These are phyloP conservation scores for Candida verbasci DNA, from an alignment of 805 yeast species.

Conservation along the genomic window DNA sequence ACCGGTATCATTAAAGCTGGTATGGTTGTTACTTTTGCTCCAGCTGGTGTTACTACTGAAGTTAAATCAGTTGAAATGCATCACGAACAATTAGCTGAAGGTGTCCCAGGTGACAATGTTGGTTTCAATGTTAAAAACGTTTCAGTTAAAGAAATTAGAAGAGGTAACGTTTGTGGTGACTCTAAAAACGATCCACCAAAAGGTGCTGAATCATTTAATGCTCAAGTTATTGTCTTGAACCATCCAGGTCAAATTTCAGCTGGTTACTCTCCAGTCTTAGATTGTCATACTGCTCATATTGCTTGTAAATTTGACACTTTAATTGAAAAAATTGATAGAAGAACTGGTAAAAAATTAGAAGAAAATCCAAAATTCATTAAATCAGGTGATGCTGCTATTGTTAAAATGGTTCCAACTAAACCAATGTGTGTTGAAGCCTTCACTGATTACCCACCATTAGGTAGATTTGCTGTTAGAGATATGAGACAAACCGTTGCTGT, in stretches of 20 bases:
- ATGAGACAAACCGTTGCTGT: constrained; percentile 99
- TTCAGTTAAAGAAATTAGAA: constrained; percentile 82
- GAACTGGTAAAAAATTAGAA: constrained; percentile 41
- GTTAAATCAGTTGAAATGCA: constrained; percentile 64
- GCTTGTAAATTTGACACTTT: constrained; percentile 83
- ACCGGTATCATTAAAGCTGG: constrained; percentile 90
- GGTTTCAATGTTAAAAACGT: constrained; percentile 90
- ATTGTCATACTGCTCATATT: constrained; percentile 91
- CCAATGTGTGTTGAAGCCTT: constrained; percentile 43
- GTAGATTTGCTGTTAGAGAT: constrained; percentile 80
- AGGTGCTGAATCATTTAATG: constrained; percentile 75
- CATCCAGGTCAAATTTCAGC: constrained; percentile 90
- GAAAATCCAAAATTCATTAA: constrained; percentile 31
- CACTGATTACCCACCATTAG: constrained; percentile 44
- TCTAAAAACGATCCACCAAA: constrained; percentile 84
- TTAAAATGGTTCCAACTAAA: constrained; percentile 40
- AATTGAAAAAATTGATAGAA: constrained; percentile 82
- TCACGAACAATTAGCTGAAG: constrained; percentile 75
- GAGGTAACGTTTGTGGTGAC: constrained; percentile 93
- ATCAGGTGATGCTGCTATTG: constrained; percentile 38
- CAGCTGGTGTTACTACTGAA: constrained; percentile 86
- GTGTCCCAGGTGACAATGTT: constrained; percentile 88
- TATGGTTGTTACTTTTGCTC: constrained; percentile 86
- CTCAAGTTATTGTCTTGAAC: constrained; percentile 84
- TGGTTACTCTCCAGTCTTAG: constrained; percentile 89